Evolutionary conservation across 2,329 filamentous ascomycete genomes (phyloP).

Genomic region (Alternaria conjuncta): DNA sequence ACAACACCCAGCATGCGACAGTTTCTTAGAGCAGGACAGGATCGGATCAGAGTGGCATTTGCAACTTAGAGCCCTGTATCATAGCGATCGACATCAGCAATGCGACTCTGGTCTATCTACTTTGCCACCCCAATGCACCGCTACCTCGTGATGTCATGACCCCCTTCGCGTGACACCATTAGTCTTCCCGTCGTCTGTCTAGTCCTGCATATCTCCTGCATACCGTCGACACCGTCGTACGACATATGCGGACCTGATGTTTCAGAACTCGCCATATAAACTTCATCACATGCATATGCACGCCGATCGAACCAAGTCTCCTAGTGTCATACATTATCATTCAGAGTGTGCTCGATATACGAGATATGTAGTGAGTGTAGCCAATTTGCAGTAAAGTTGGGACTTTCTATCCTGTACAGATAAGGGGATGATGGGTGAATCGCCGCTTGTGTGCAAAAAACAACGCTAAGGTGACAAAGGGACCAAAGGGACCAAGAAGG

Average conservation of each 20-base stretch:
- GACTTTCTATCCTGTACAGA: neutral
- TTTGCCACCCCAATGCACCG: neutral
- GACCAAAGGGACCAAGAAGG: neutral
- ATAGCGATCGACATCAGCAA: conserved; percentile 38
- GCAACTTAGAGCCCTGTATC: conserved; percentile 35
- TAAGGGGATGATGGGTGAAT: conserved; percentile 1
- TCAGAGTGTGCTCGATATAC: conserved; percentile 3
- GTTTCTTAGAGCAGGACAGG: conserved; percentile 23
- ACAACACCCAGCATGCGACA: conserved; percentile 18
- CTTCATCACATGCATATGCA: neutral
- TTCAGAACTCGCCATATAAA: neutral
- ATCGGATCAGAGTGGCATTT: conserved; percentile 32
- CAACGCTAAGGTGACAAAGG: conserved; percentile 2
- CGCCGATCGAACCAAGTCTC: neutral
- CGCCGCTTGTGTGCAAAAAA: neutral
- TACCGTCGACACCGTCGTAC: neutral
- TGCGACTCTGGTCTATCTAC: conserved; percentile 32
- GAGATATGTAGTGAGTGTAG: conserved; percentile 5
- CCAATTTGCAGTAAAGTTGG: conserved; percentile 5
- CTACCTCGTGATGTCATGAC: conserved; percentile 11
- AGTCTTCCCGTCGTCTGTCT: neutral
- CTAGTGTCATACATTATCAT: conserved; percentile 13
- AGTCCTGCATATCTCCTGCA: neutral
- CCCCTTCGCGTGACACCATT: neutral
- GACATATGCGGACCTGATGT: neutral